Conservation (phyloP, 2,329 filamentous ascomycete species). For the Dactylellina leptospora region DNA sequence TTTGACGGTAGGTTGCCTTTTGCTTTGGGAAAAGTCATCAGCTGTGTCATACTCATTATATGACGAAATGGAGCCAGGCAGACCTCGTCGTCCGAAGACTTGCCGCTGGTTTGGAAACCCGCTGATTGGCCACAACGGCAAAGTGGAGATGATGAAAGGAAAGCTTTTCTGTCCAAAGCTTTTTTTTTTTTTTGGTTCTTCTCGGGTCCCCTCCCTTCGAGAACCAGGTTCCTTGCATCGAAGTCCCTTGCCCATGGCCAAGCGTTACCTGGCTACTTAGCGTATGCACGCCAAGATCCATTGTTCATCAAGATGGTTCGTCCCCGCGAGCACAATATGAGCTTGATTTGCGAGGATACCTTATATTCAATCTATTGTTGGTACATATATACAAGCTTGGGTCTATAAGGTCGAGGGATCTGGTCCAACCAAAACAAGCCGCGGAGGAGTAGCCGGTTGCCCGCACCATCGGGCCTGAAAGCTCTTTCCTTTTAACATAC, state of each 20-base stretch:
- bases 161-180: conserved; percentile 17
- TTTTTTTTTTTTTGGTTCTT: conserved; percentile 13
- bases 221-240: conserved; percentile 38
- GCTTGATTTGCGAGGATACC: too few species aligned
- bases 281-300: conserved; percentile 31
- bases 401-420: too few species aligned
- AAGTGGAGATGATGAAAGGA: conserved; percentile 12
- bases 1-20: background rate
- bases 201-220: conserved; percentile 4
- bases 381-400: too few species aligned
- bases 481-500: too few species aligned
- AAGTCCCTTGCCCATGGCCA: conserved; percentile 20
- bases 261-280: conserved; percentile 15
- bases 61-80: conserved; percentile 22
- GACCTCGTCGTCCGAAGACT: conserved; percentile 21
- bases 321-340: background rate
- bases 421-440: too few species aligned
- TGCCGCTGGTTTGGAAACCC: conserved; percentile 11
- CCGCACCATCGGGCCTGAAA: too few species aligned
- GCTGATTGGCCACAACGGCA: conserved; percentile 13
- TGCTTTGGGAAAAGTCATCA: too few species aligned
- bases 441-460: too few species aligned
- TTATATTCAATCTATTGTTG: too few species aligned
- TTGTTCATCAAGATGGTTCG: background rate
- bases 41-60: background rate